phyloP scores from a whole-genome alignment of 2,329 filamentous ascomycete species.

The Fusarium odoratissimum region DNA sequence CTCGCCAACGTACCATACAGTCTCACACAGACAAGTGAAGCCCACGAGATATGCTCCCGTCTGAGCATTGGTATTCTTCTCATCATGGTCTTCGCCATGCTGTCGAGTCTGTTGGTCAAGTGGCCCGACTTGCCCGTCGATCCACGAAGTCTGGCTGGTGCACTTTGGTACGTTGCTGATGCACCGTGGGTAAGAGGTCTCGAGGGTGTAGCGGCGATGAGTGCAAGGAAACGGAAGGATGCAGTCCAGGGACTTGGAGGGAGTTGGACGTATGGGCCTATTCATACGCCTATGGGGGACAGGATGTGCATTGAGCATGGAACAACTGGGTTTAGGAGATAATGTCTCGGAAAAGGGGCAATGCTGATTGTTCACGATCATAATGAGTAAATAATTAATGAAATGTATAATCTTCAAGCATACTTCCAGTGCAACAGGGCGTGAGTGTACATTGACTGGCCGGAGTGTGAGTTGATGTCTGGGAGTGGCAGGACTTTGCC shows the following conservation, averaged over 20 bases:
- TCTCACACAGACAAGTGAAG: slow-evolving; percentile 51
- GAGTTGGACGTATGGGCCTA: slow-evolving; percentile 33
- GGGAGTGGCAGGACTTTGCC: neutral
- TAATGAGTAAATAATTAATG: neutral
- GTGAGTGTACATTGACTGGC: neutral
- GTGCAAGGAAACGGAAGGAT: slow-evolving; percentile 15
- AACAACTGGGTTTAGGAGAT: slow-evolving; percentile 21
- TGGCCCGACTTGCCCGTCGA: slow-evolving; percentile 60
- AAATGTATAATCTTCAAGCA: neutral
- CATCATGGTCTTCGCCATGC: slow-evolving; percentile 55
- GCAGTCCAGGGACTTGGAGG: slow-evolving; percentile 29
- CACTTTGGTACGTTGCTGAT: slow-evolving; percentile 54
- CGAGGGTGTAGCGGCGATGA: slow-evolving; percentile 35
- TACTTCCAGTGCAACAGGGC: neutral
- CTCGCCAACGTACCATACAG: slow-evolving; percentile 62
- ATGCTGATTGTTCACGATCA: no score
- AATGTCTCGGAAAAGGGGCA: neutral
- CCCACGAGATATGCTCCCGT: slow-evolving; percentile 56
- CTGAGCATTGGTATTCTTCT: slow-evolving; percentile 53
- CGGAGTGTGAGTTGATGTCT: neutral
- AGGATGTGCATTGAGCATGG: slow-evolving; percentile 37
- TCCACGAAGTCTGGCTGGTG: slow-evolving; percentile 58
- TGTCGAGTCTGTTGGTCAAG: slow-evolving; percentile 52
- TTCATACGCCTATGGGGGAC: slow-evolving; percentile 27
- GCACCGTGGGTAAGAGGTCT: slow-evolving; percentile 31